Conservation (phyloP, 176 grass and related monocot species). For the Canna indica region DNA sequence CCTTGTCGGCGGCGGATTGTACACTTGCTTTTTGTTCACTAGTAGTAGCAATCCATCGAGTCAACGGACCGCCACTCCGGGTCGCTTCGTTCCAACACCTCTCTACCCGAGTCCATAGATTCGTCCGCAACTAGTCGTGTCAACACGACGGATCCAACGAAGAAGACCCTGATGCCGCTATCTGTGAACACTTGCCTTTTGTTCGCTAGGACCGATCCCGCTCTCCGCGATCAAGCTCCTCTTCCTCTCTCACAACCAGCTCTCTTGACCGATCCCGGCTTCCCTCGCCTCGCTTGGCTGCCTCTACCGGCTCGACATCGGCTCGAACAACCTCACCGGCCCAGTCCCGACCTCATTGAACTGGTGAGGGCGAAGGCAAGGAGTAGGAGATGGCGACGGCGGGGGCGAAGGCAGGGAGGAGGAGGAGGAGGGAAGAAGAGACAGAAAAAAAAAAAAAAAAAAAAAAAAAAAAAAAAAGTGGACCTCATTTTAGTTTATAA, state of each 20-base stretch:
- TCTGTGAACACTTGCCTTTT: slow-evolving; percentile 68
- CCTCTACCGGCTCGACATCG: slow-evolving; percentile 71
- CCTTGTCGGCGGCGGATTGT: slow-evolving; percentile 37
- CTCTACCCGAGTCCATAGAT: slow-evolving; percentile 43
- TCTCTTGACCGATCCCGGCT: slow-evolving; percentile 45
- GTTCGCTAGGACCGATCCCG: too few species aligned
- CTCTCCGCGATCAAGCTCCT: slow-evolving; percentile 61
- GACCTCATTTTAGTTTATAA: too few species aligned
- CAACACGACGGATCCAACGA: slow-evolving; percentile 47
- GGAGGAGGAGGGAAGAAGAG: too few species aligned
- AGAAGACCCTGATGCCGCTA: slow-evolving; percentile 43
- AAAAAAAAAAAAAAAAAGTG: too few species aligned
- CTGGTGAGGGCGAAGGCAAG: too few species aligned
- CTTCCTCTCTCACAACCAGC: slow-evolving; percentile 56
- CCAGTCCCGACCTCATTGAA: background rate
- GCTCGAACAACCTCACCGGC: slow-evolving; percentile 60
- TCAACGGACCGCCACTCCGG: slow-evolving; percentile 49
- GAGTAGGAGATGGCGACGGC: too few species aligned
- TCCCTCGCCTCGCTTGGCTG: slow-evolving; percentile 39
- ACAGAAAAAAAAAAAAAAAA: too few species aligned
- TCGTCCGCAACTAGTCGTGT: slow-evolving; percentile 27
- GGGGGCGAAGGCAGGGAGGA: too few species aligned
- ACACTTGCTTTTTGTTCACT: too few species aligned
- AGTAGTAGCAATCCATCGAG: slow-evolving; percentile 38
- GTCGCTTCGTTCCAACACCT: slow-evolving; percentile 56